Base-by-base conservation (phyloP, 73 alveolate species). In the Paramecium pentaurelia region DNA sequence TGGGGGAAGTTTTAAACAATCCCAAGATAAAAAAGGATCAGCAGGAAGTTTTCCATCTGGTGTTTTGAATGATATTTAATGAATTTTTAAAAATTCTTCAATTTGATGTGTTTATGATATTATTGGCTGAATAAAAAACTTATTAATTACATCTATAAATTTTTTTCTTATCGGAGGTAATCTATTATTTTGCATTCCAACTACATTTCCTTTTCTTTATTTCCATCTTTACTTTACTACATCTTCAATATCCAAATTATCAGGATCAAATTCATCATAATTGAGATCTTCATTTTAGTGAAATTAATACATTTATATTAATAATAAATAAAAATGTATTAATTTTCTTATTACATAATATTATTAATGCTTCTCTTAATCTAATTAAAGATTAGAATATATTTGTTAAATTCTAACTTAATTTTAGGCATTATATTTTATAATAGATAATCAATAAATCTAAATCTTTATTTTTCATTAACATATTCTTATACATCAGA, bases 401-500 rank as follows among this genome's bases (percentile, higher is more conserved):
- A 22, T 22, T 22, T 22, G 25, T 22, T 22, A 22, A 22, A 22
- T 22, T 22, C 25, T 22, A 22, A 22, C 25, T 22, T 22, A 0
- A 22, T 22, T 22, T 22, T 22, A 22, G 0, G 25, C 25, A 22
- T 22, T 22, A 0, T 22, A 22, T 22, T 22, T 22, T 22, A 22
- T 22, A 22, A 22, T 22, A 22, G 0, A 22, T 22, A 22, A 22
- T 22, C 25, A 0, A 22, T 0, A 22, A 22, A 22, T 22, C 25
- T 22, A 0, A 22, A 22, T 22, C 25, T 22, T 38, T 6, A 38
- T 92, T 80, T 51, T 51, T 3, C 8, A 9, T 3, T 32, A 38
- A 93, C 93, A 59, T 91, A 91, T 34, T 77, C 92, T 54, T 91
- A 77, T 7, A 45, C 51, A 83, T 77, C 93, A 34, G 77, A 71